phyloP scores from a whole-genome alignment of 192 early-diverging fungal species.

The Coemansia asiatica region DNA sequence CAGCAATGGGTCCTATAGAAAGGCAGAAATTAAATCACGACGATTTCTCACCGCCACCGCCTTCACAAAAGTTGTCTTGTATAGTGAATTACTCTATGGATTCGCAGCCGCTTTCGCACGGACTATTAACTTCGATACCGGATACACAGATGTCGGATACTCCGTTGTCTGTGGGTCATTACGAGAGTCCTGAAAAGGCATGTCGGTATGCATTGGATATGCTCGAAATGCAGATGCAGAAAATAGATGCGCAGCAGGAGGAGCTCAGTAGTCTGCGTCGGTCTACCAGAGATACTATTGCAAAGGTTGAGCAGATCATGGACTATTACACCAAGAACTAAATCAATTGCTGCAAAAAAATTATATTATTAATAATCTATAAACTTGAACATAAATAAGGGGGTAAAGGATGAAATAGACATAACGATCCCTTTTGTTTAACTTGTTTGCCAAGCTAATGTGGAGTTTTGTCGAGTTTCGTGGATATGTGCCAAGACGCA shows the following conservation, averaged over 20 bases:
- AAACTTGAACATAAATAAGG: too few relatives aligned
- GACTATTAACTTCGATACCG: too few relatives aligned
- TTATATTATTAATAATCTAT: background rate
- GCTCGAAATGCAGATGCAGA: constrained; percentile 26
- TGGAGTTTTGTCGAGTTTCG: too few relatives aligned
- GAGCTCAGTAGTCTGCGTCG: constrained; percentile 21
- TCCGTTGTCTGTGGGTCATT: background rate
- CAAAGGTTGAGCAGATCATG: constrained; percentile 36
- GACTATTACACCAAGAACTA: constrained; percentile 14
- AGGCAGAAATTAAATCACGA: too few relatives aligned
- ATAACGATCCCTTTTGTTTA: too few relatives aligned
- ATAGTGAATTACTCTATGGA: constrained; percentile 4
- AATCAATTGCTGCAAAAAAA: background rate
- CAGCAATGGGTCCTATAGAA: background rate
- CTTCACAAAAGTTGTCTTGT: background rate
- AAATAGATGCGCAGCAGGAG: constrained; percentile 48
- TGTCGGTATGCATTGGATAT: constrained; percentile 43
- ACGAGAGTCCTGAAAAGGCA: constrained; percentile 24
- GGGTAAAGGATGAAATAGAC: too few relatives aligned
- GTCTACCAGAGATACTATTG: constrained; percentile 35
- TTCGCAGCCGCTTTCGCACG: background rate
- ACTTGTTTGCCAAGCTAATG: too few relatives aligned
- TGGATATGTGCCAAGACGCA: too few relatives aligned
- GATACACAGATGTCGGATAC: background rate
- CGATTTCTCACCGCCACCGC: background rate